These are phyloP conservation scores for Pythium aristosporum DNA, from an alignment of 352 stramenopile species.

Conservation along the genomic window DNA sequence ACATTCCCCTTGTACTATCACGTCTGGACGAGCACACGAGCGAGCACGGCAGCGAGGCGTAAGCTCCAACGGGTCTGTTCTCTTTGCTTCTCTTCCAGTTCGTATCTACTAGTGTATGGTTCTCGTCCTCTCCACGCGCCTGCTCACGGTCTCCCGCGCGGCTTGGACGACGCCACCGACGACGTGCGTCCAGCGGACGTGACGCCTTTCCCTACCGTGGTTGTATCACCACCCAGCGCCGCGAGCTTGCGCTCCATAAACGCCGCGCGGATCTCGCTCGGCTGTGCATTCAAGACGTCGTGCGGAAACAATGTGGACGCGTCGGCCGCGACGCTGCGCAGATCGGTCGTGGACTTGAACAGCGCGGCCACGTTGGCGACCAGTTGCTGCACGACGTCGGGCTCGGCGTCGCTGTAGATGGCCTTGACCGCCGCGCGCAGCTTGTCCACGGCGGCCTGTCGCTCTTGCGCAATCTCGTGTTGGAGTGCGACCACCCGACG, in stretches of 20 bases:
- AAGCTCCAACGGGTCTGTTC: background rate
- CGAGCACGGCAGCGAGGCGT: background rate
- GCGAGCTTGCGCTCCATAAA: conserved; percentile 64
- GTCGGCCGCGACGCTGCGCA: conserved; percentile 83
- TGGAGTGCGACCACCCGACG: conserved; percentile 59
- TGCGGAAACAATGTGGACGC: conserved; percentile 65
- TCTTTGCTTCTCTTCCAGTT: background rate
- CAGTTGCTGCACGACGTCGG: conserved; percentile 55
- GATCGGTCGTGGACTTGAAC: conserved; percentile 87
- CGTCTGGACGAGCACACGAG: background rate
- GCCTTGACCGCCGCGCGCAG: conserved; percentile 52
- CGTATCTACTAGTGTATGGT: too few species aligned
- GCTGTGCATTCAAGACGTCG: conserved; percentile 78
- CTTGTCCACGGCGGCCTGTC: conserved; percentile 63
- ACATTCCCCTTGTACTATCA: background rate
- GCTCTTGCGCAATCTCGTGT: conserved; percentile 60
- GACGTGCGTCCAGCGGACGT: background rate
- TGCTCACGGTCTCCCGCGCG: background rate
- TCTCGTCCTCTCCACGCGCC: too few species aligned
- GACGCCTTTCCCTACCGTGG: background rate
- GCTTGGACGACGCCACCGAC: background rate
- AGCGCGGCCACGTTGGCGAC: conserved; percentile 52
- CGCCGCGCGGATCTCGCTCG: conserved; percentile 47
- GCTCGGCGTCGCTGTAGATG: conserved; percentile 83
- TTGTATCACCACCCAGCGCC: conserved; percentile 27